Conservation (phyloP, 306 rosid species). For the Dalbergia cultrata region DNA sequence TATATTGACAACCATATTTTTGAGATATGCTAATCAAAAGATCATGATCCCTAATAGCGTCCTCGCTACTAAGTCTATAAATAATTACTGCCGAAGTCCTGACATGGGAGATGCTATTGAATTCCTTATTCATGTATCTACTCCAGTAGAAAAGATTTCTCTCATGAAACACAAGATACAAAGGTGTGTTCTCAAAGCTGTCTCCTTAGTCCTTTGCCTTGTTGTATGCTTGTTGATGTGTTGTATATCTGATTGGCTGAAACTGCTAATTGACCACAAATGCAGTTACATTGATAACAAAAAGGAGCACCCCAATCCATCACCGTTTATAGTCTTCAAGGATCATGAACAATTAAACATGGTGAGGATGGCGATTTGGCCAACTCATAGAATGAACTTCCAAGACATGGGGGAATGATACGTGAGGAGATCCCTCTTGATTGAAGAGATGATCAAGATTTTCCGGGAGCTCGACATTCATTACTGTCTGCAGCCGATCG, state of each 20-base stretch:
- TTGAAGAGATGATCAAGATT: slow-evolving; percentile 84
- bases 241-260: slow-evolving; percentile 13
- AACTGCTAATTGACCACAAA: not conserved
- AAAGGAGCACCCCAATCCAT: slow-evolving; percentile 88
- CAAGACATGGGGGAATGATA: slow-evolving; percentile 89
- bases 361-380: slow-evolving; percentile 74
- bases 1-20: slow-evolving; percentile 89
- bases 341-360: slow-evolving; percentile 64
- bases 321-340: slow-evolving; percentile 68
- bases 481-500: slow-evolving; percentile 73
- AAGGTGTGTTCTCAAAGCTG: slow-evolving; percentile 52
- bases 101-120: slow-evolving; percentile 87
- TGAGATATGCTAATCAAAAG: slow-evolving; percentile 77
- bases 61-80: slow-evolving; percentile 75
- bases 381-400: slow-evolving; percentile 79
- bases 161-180: slow-evolving; percentile 68
- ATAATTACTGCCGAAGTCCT: slow-evolving; percentile 92
- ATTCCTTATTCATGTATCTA: slow-evolving; percentile 73
- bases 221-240: not conserved
- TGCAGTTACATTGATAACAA: slow-evolving; percentile 83
- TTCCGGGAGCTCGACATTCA: slow-evolving; percentile 81
- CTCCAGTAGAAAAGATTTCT: slow-evolving; percentile 80
- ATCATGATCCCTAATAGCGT: slow-evolving; percentile 69
- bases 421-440: slow-evolving; percentile 64
- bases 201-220: not conserved